Evolutionary conservation across 805 yeast species (phyloP), one percentile per base, ranked within the genome.

Genomic region (Cyberlindnera veronae): DNA sequence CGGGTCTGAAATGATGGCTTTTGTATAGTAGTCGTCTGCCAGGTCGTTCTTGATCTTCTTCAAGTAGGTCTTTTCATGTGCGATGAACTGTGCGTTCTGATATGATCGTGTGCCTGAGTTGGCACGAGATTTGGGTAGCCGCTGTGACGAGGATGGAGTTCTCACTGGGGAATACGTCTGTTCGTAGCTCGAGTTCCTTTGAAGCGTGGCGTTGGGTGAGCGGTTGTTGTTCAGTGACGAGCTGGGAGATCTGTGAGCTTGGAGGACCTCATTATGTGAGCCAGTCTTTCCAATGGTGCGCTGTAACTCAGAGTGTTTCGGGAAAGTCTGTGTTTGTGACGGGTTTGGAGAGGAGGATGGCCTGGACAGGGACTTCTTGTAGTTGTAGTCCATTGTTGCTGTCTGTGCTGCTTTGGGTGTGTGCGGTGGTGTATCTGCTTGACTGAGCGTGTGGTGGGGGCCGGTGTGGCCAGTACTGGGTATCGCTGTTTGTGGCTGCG

Each of bases 11-110:
- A 77, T 66, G 30, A 81, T 76, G 4, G 82, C 86, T 49, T 78
- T 78, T 11, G 86, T 81, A 54, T 82, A 81, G 57, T 82, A 82
- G 51, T 84, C 93, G 58, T 84, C 87, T 4, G 68, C 73, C 29
- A 69, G 64, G 46, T 76, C 81, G 48, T 79, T 79, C 43, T 74
- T 71, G 54, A 84, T 74, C 54, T 76, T 76, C 41, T 73, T 75
- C 42, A 85, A 60, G 51, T 84, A 84, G 1, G 79, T 74, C 51
- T 72, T 72, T 55, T 85, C 93, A 53, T 84, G 90, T 3, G 79
- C 44, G 1, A 59, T 57, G 35, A 62, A 61, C 35, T 58, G 63
- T 18, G 55, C 50, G 32, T 38, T 46, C 29, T 50, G 51, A n/a
- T 50, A 52, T 32, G 60, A 55, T 34, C 53, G 55, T 26, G 48